Evolutionary conservation across 192 early-diverging fungal species (phyloP), one percentile per base, ranked within the genome.

Genomic region (Gorgonomyces haynaldii): DNA sequence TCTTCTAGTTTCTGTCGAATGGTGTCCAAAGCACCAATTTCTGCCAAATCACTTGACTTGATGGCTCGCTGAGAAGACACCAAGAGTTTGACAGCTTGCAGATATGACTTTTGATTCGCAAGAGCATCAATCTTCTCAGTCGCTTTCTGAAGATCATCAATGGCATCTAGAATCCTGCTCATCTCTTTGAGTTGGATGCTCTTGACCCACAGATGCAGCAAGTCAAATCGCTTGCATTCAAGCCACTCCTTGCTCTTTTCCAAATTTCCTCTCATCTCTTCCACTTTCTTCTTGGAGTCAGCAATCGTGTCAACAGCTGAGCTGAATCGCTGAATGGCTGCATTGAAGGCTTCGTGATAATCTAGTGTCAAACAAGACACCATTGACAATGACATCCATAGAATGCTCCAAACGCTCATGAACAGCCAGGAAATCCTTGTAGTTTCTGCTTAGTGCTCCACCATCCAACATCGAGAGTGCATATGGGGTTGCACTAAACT

Each of bases 111-210:
- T 2, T 63, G 59, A 7, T 57, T 40, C 8, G 75, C 58, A 2
- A 79, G 50, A 4, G 47, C 49, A 36, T 74, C 73, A 8, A 79
- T 20, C n/a, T 57, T 52, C 6, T 58, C 67, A 9, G 70, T 68
- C 1, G 58, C 52, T 4, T 55, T 58, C 30, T 72, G 68, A 4
- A 79, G 38, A 12, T 69, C 69, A 1, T 15, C 37, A 45, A 64
- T 67, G 2, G 50, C 37, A 36, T 79, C 77, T 20, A 79, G 37
- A 22, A 79, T 77, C n/a, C 62, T 42, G 7, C 44, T 60, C 57
- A 79, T 79, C 37, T 79, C 77, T 44, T 78, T 77, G 50, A 61
- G 69, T 43, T 78, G 68, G 29, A 79, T 62, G 35, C 63, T 64
- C 48, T 76, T 72, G 23, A 67, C 37, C 74, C 74, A 79, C n/a